Base-by-base conservation (phyloP, 169 alveolate species). In the Babesia ovis region DNA sequence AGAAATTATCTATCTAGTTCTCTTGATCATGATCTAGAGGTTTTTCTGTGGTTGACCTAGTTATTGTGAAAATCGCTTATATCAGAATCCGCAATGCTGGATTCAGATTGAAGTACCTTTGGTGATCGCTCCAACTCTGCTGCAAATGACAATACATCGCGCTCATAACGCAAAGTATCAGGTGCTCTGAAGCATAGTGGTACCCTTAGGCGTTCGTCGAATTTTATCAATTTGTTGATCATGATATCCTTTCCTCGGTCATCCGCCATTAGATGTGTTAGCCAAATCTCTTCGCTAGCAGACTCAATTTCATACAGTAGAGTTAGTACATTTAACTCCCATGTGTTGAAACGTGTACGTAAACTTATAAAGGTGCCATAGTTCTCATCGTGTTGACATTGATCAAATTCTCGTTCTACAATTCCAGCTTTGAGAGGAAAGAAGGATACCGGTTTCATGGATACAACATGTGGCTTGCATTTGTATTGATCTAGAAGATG, bases 281-380 rank as follows among this genome's bases (percentile, higher is more conserved):
- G 50, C 51, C 45, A 57, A 11, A 37, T 4, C 34, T n/a, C 42
- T n/a, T 57, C 67, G 12, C 41, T 57, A 9, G 18, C 32, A 3
- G 67, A 34, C 29, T 57, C 67, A 18, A 57, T 31, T 37, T 57
- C 67, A 22, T 32, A 57, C 45, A 35, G 18, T 3, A 32, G 50
- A 12, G 35, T 39, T 1, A 32, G 14, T 18, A 57, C 50, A 2
- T 29, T 11, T 6, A 57, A 16, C 48, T 57, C 67, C 67, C 67
- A 57, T 1, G 34, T 57, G 67, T 57, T 22, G 11, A 57, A 32
- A 39, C 67, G 32, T 11, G 67, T 39, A 35, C 67, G 67, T 1
- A 57, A 1, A 48, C 32, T 57, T 1, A 35, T 35, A 23, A 32
- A 14, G 1, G 67, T 34, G 35, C 67, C 67, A 16, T 57, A 57